Percentiles rank a stretch among this genome's conserved stretches.
phyloP scores from a whole-genome alignment of 2,329 filamentous ascomycete species.

The Scolecobasidium constrictum region DNA sequence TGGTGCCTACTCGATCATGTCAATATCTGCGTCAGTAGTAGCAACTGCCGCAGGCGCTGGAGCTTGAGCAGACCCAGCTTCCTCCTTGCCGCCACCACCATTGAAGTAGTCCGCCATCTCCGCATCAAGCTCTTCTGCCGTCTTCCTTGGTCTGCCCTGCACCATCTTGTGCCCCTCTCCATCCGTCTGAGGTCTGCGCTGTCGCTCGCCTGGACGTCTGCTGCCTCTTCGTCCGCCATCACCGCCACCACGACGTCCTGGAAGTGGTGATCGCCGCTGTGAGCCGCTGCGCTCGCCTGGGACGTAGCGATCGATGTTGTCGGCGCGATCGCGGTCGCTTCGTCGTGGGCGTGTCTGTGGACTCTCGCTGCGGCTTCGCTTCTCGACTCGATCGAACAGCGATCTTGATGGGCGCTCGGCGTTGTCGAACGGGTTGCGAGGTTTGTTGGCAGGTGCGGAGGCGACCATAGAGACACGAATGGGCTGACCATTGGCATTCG shows the following conservation, averaged over 20 bases:
- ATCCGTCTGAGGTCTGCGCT: constrained; percentile 19
- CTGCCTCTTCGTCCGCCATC: constrained; percentile 23
- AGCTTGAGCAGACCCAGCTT: background rate
- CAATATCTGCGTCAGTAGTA: constrained; percentile 2
- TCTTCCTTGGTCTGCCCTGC: constrained; percentile 59
- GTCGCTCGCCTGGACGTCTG: constrained; percentile 7
- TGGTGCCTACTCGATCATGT: constrained; percentile 10
- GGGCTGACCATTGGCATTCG: constrained; percentile 75
- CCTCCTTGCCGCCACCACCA: constrained; percentile 18
- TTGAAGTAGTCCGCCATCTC: constrained; percentile 95
- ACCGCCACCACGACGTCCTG: constrained; percentile 30
- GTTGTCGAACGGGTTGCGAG: constrained; percentile 37
- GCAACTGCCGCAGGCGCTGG: background rate
- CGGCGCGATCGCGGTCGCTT: constrained; percentile 39
- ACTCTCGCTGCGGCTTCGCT: constrained; percentile 32
- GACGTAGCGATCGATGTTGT: constrained; percentile 68
- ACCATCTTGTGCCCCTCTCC: constrained; percentile 34
- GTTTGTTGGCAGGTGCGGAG: constrained; percentile 23
- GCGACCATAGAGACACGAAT: constrained; percentile 53
- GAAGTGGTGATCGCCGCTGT: constrained; percentile 44
- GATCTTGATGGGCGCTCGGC: constrained; percentile 43
- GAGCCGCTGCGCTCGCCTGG: constrained; percentile 44
- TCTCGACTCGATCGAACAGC: constrained; percentile 54
- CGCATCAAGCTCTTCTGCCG: constrained; percentile 83
- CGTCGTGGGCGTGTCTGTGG: constrained; percentile 16